Evolutionary conservation across 2,329 filamentous ascomycete genomes (phyloP), one percentile per base, ranked within the genome.

Genomic region (Cytospora piceicola): DNA sequence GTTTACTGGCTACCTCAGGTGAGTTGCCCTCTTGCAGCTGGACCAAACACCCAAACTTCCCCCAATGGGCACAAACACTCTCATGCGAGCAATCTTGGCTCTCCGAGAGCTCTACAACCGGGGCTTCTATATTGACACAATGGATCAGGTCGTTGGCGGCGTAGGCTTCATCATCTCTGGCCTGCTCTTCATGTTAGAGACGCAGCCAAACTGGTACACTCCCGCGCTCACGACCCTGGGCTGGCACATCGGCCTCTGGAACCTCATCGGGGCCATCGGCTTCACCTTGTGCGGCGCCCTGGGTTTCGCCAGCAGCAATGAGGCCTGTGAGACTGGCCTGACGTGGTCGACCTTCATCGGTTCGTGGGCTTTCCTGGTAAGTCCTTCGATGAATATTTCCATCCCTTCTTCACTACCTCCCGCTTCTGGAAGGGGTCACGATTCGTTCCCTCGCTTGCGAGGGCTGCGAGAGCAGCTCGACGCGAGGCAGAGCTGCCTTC

Each of bases 221-320:
- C 88, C 88, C 0, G 85, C 86, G 0, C 79, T 78, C 4, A 72
- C 74, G 3, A 77, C 86, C 0, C 78, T 91, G 1, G 88, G 88
- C 4, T 90, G 88, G 88, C 86, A 90, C 73, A 84, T 91, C 69
- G 88, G 86, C 0, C 74, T 83, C 11, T 90, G 87, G 86, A 90
- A 90, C 70, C 73, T 89, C 2, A 77, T 90, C 24, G 88, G 88
- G 0, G 83, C 83, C 1, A 71, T 90, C 29, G 88, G 88, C 0
- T 90, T 90, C 72, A 89, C 85, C 6, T 77, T 87, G 0, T 87
- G 84, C 67, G 85, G 84, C n/a, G 85, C 81, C 2, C 71, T 88
- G 34, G 85, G 85, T 0, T 85, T 82, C 63, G 83, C 75, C 14
- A 73, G 72, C 9, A 74, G 78, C 62, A 76, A 75, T 32, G 57